phyloP scores from a whole-genome alignment of 768 basidiomycete species.

The Auriscalpium vulgare region DNA sequence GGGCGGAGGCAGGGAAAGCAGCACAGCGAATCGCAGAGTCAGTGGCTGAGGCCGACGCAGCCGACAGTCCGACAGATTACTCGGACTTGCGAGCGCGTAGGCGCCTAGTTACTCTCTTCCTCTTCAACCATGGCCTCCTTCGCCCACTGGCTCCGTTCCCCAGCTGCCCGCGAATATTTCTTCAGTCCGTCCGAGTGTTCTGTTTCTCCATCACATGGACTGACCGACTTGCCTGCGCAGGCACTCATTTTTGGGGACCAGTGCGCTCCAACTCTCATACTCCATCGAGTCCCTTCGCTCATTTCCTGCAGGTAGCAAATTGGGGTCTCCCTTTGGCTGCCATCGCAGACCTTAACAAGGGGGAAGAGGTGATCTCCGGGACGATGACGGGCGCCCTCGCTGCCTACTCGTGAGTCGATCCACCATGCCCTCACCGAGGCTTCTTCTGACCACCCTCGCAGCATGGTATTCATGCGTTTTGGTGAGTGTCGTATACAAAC shows the following conservation, averaged over 20 bases:
- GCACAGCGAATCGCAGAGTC: neutral
- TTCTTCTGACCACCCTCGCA: constrained; percentile 13
- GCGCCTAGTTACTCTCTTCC: neutral
- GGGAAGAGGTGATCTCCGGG: constrained; percentile 95
- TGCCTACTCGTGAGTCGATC: constrained; percentile 77
- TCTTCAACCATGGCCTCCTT: constrained; percentile 65
- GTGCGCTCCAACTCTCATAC: constrained; percentile 42
- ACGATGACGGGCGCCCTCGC: constrained; percentile 91
- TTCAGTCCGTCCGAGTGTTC: constrained; percentile 58
- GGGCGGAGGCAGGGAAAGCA: neutral
- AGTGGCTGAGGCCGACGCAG: neutral
- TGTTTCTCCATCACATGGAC: constrained; percentile 2
- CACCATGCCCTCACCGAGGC: neutral
- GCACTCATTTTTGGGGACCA: constrained; percentile 98
- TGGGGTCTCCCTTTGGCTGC: constrained; percentile 97
- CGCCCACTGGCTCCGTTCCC: constrained; percentile 83
- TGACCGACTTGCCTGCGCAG: constrained; percentile 33
- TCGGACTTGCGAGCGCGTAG: neutral
- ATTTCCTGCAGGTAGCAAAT: constrained; percentile 72
- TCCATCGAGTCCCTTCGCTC: neutral
- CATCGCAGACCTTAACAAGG: constrained; percentile 80
- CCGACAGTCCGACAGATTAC: neutral
- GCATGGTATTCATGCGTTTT: constrained; percentile 90
- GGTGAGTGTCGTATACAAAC: constrained; percentile 35
- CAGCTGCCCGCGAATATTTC: constrained; percentile 89